Evolutionary conservation across 176 grass and related monocot species (phyloP), one percentile per base, ranked within the genome.

Genomic region (Hyparrhenia diplandra): DNA sequence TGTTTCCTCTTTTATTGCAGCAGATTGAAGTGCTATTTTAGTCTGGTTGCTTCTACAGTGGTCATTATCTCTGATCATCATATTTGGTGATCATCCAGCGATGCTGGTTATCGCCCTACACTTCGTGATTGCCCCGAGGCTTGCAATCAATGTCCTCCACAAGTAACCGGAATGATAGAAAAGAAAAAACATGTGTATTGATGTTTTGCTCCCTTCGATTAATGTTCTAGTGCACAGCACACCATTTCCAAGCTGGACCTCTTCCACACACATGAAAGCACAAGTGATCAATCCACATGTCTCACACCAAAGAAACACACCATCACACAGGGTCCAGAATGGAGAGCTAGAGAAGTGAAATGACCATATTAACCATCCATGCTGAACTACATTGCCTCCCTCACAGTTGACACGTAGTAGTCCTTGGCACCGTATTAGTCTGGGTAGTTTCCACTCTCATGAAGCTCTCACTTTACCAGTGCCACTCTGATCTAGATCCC

Each of bases 51-150:
- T 35, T 65, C 32, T 55, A 34, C 5, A 20, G 1, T 25, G 11
- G 34, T 8, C 27, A 62, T 64, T 64, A 30, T n/a, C 34, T 70
- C 65, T 13, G 1, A 13, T 47, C 24, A 36, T n/a, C 57, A 6
- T 70, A 31, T n/a, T 45, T 55, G 69, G 13, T 84, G 62, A 16
- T 78, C 57, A 55, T 63, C 64, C 29, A 74, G 41, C 61, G 30
- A 20, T 75, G 31, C 9, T 52, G 39, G 25, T 69, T 75, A 34
- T 61, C 17, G 23, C n/a, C 27, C 25, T 43, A 4, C 55, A 59
- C 9, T 59, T 5, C 0, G 4, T 13, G 1, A 25, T 59, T 25
- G n/a, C n/a, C 9, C 55, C 25, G 1, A 81, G 70, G 21, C 42
- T 69, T 80, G 39, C 41, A 69, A 40, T 69, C 34, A 75, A 52